Evolutionary conservation across 2,329 filamentous ascomycete species (phyloP), one percentile per base, ranked within the genome.

Genomic region (Cytospora chrysosperma): DNA sequence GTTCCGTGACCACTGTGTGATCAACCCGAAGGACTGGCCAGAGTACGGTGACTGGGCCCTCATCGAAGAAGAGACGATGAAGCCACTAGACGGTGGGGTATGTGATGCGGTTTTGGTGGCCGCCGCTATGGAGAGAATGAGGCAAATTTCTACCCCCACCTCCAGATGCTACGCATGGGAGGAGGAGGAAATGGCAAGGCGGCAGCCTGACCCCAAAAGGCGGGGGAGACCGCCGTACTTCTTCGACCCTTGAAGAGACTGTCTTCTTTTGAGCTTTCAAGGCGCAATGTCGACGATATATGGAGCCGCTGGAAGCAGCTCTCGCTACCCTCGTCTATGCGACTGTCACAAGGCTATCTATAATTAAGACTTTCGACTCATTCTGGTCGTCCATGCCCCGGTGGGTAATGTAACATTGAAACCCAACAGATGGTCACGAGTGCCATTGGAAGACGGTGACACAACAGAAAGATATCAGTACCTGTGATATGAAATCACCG

Each of bases 221-320:
- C 57, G 17, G 17, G 57, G 57, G 32, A 59, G 57, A 43, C 49
- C 57, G 10, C 57, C 57, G 2, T 59, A 59, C 49, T 59, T 59
- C 32, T 59, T 59, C 12, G 57, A 59, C 57, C 17, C 57, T 52
- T 59, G 57, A 43, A 19, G 21, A 59, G 17, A 40, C 13, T 28
- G 24, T 6, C 17, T 7, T 28, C 37, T 26, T 40, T 19, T 52
- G 30, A 34, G 21, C 30, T 26, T 32, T 37, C 34, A 15, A 54
- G 4, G 28, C 28, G 12, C 9, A 49, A 49, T 32, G 37, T 54
- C 50, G 50, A 53, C 47, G 50, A 47, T 54, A 32, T 49, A 21
- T 49, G 55, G 26, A 49, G 37, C 55, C 21, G 55, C 55, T 57
- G 55, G 55, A 57, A 57, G 55, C 37, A 49, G 40, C 21, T 49